phyloP scores from a whole-genome alignment of 169 alveolate species.

The Cryptosporidium andersoni region DNA sequence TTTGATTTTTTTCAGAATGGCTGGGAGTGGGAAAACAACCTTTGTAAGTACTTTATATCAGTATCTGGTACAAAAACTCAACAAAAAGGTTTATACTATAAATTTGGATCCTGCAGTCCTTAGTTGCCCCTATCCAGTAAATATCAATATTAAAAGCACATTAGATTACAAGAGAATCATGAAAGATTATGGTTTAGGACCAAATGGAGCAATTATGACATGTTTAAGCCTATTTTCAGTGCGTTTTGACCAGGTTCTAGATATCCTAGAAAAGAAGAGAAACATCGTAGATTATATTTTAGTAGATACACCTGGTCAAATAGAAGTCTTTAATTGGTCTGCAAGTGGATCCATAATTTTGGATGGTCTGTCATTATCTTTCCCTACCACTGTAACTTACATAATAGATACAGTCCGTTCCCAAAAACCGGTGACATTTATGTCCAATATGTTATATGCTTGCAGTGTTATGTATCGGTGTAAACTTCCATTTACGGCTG shows the following conservation, averaged over 20 bases:
- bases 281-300: constrained; percentile 89
- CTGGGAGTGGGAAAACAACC: constrained; percentile 96
- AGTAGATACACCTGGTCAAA: constrained; percentile 98
- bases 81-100: constrained; percentile 91
- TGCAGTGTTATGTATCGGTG: constrained; percentile 92
- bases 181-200: constrained; percentile 95
- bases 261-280: constrained; percentile 84
- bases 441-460: constrained; percentile 98
- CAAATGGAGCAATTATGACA: constrained; percentile 99
- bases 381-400: constrained; percentile 87
- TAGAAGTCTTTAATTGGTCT: constrained; percentile 98
- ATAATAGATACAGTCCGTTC: constrained; percentile 93
- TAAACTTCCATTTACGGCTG: constrained; percentile 90
- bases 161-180: constrained; percentile 94
- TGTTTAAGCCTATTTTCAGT: constrained; percentile 95
- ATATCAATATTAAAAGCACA: constrained; percentile 93
- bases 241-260: constrained; percentile 92
- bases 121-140: constrained; percentile 69
- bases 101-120: constrained; percentile 98
- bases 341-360: constrained; percentile 96
- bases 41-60: constrained; percentile 86
- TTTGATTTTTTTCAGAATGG: constrained; percentile 85
- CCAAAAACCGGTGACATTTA: constrained; percentile 94
- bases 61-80: constrained; percentile 75
- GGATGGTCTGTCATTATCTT: constrained; percentile 91